Evolutionary conservation across 257 asterid species (phyloP), one percentile per base, ranked within the genome.

Genomic region (Lycium ferocissimum): DNA sequence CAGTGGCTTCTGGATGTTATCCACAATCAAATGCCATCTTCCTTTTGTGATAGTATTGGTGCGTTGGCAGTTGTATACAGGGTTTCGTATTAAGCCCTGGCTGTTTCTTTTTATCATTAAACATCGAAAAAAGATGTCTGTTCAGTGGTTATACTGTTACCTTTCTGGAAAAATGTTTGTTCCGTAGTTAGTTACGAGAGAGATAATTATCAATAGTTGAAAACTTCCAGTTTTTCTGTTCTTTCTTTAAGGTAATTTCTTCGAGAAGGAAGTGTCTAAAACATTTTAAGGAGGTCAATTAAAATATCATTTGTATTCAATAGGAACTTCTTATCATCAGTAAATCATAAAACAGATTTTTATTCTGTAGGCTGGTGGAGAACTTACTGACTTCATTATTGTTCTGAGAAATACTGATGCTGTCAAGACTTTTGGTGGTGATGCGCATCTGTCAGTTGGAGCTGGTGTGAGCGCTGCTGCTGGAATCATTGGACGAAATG

Each of bases 381-480:
- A 95, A 91, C 89, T 97, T 87, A 94, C 94, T 22, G 99, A 97
- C 88, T 95, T 92, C 88, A 91, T 97, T 13, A 89, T 97, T 59
- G 98, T 95, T 61, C 86, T 97, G 89, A 92, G 99, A 88, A 92
- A 93, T 82, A 89, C 87, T 56, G 96, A 93, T 63, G 99, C 98
- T 37, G 94, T 97, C 82, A 92, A 89, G 88, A 94, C 94, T 54
- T 97, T 95, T 89, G 86, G 94, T 85, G 84, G 93, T 86, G 94
- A 93, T 88, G 86, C 94, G 2, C 98, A 97, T 87, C 84, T 94
- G 81, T 94, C 98, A 13, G 38, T 97, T 81, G 99, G 99, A 90
- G 99, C 99, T 58, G 98, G 99, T 85, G 49, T 93, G 83, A 91
- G 99, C 83, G 98, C 96, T 45, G 99, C 99, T 59, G 82, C 88